phyloP scores from a whole-genome alignment of 2,329 filamentous ascomycete species.

The Dendryphion nanum region DNA sequence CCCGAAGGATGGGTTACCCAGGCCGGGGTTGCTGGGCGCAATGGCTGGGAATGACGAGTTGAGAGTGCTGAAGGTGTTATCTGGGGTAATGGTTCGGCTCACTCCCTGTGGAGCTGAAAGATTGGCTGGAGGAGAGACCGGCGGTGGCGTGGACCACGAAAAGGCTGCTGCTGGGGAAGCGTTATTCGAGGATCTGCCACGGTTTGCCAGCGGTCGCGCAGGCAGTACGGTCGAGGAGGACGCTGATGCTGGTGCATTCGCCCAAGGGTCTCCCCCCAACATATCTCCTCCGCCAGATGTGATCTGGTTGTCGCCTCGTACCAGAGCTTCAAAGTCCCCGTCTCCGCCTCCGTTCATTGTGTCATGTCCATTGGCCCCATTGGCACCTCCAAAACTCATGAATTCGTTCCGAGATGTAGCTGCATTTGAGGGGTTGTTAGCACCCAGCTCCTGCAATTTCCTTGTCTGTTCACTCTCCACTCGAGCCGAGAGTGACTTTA shows the following conservation, averaged over 20 bases:
- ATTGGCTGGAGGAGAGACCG: constrained; percentile 35
- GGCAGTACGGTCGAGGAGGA: constrained; percentile 30
- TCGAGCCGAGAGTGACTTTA: constrained; percentile 73
- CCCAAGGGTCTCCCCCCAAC: constrained; percentile 46
- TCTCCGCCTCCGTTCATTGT: constrained; percentile 58
- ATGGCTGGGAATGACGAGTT: constrained; percentile 38
- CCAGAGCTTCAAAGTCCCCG: constrained; percentile 83
- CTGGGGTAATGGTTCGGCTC: constrained; percentile 52
- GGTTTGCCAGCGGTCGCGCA: constrained; percentile 26
- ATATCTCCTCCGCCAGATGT: constrained; percentile 36
- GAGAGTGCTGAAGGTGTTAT: constrained; percentile 46
- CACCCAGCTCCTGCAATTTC: constrained; percentile 81
- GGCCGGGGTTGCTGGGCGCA: constrained; percentile 33
- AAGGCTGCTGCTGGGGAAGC: constrained; percentile 41
- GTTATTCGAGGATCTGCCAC: constrained; percentile 21
- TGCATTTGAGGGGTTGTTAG: constrained; percentile 53
- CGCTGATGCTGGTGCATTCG: constrained; percentile 31
- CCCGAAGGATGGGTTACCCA: constrained; percentile 33
- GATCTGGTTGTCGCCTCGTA: constrained; percentile 52
- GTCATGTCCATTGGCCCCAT: constrained; percentile 56
- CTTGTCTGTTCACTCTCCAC: constrained; percentile 87
- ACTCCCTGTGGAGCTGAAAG: constrained; percentile 21
- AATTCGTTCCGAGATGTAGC: constrained; percentile 62
- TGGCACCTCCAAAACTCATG: constrained; percentile 61
- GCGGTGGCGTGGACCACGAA: constrained; percentile 46